Base-by-base conservation (phyloP, 306 rosid genomes). In the Dicorynia guianensis region DNA sequence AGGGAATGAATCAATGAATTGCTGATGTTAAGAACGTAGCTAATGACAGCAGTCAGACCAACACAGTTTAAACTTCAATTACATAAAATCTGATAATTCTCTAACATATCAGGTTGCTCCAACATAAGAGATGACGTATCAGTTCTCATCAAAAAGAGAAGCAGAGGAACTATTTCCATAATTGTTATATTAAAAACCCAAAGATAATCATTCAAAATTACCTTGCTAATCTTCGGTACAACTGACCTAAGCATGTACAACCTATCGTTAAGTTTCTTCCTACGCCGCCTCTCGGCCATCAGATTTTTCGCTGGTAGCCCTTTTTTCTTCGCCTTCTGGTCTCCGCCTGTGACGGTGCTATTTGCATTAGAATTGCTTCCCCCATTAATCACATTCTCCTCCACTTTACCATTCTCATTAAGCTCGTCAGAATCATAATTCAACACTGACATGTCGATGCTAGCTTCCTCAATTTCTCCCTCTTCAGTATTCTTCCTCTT, bases 171-270 rank as follows among this genome's bases (percentile, higher is more conserved):
- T 65, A 13, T 18, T 13, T 9, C 55, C 55, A 42, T 15, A 4
- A 40, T 40, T 40, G 8, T 8, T 5, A 8, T 1, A 17, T 46
- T 30, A 35, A 38, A 68, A 11, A 55, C 17, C 19, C 4, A 54
- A 7, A 36, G 44, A 43, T 15, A 39, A 36, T 1, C 0, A 35
- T 11, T 17, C 0, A 9, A 15, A 58, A 9, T 34, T 85, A 96
- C 99, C 95, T 96, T 96, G 87, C 99, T 96, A 69, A 96, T 96
- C 76, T 96, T 96, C 1, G 99, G 99, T 58, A 96, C 99, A 59
- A 96, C 97, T 43, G 99, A 96, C 85, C 99, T 86, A 58, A 96
- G 96, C 97, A 96, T 90, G 78, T 96, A 96, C 74, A 96, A 85
- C 80, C 99, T 84, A 77, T 96, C 99, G 79, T 96, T 96, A 42